Evolutionary conservation across 176 grass and related monocot genomes (phyloP), one percentile per base, ranked within the genome.

Genomic region (Hordeum marinum): DNA sequence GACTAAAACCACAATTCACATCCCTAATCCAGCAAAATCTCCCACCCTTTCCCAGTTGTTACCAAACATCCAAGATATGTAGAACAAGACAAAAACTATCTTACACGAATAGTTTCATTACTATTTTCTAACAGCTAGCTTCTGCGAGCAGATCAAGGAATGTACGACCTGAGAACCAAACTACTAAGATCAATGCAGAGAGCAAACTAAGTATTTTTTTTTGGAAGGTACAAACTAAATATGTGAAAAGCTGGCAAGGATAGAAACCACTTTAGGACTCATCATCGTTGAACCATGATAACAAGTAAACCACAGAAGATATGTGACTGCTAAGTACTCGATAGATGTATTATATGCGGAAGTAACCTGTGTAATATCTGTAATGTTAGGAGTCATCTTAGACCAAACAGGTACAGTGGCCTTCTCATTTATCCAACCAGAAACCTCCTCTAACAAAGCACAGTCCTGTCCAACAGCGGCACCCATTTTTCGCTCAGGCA

Each of bases 371-470:
- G 93, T 89, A 91, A 96, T 99, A 79, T 99, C 93, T 76, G 96
- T 96, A 70, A 99, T 99, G 61, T 99, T 99, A 39, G 96, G 96
- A 72, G 91, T 99, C 96, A 99, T 99, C 84, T 99, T 99, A 76
- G 93, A 91, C 96, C 96, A 99, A 78, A 99, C 96, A 85, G 96
- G 96, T 55, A 96, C 90, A 29, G 96, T 99, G 21, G 91, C 96
- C 76, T 99, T 99, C 79, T 99, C 93, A 94, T 99, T 98, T 82
- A 99, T 94, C 93, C 93, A 96, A 32, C 90, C 96, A 77, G 91
- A 99, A 81, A 92, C 88, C 86, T 94, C 94, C 55, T 96, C 93
- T 71, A 96, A 71, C 83, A 99, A 89, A 35, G 39, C 91, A 72
- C 91, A 99, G 52, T 99, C 93, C 89, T 99, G 96, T 41, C 96